Conservation (phyloP, 805 yeast genomes). For the Kodamaea leandrae region DNA sequence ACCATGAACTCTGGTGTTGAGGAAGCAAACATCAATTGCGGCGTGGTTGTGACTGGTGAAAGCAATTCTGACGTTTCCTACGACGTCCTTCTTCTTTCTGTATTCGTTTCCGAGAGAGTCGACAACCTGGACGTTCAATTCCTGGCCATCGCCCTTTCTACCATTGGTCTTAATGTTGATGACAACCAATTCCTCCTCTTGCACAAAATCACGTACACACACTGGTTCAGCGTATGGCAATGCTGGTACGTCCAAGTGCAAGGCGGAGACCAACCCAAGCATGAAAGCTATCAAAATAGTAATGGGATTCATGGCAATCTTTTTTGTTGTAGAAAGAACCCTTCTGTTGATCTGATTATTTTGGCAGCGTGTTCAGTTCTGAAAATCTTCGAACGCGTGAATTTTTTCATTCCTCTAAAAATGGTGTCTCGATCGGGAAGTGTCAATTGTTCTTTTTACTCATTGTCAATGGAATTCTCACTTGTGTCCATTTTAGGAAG, state of each 20-base stretch:
- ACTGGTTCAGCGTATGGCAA: slow-evolving; percentile 51
- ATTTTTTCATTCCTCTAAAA: not conserved
- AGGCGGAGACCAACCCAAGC: slow-evolving; percentile 30
- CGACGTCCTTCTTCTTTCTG: slow-evolving; percentile 68
- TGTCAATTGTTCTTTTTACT: not conserved
- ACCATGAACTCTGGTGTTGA: slow-evolving; percentile 43
- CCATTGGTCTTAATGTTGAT: slow-evolving; percentile 78
- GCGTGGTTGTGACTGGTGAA: slow-evolving; percentile 82
- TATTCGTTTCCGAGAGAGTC: slow-evolving; percentile 86
- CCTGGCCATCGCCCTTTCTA: slow-evolving; percentile 81
- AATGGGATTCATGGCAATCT: slow-evolving; percentile 12
- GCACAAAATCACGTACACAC: slow-evolving; percentile 90
- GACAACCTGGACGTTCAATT: slow-evolving; percentile 59
- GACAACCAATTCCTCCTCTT: slow-evolving; percentile 82
- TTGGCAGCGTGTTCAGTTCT: slow-evolving; percentile 16
- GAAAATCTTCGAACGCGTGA: slow-evolving; percentile 12
- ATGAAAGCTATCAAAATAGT: slow-evolving; percentile 18
- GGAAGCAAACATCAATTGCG: slow-evolving; percentile 90
- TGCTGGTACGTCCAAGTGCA: slow-evolving; percentile 56
- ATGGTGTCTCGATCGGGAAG: slow-evolving; percentile 2
- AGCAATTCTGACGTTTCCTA: slow-evolving; percentile 69
- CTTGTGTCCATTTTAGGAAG: not conserved
- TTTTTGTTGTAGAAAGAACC: not conserved
- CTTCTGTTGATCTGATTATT: slow-evolving; percentile 4
- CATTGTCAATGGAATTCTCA: not conserved